Conservation (phyloP, 805 yeast species). For the Starmerella sp. region DNA sequence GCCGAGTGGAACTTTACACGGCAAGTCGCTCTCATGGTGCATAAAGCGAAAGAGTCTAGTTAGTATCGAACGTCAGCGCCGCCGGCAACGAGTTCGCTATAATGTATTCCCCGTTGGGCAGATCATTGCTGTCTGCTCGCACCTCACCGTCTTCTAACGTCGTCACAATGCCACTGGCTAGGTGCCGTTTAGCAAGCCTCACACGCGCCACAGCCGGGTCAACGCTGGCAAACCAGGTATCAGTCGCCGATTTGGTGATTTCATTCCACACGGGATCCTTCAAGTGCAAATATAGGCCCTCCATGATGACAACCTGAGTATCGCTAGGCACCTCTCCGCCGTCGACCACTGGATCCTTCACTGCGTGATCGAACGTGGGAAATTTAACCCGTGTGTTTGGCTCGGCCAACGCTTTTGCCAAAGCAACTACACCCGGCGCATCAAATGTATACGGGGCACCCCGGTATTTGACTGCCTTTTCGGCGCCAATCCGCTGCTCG, state of each 20-base stretch:
- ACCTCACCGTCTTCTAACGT: constrained; percentile 29
- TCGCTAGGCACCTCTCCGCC: constrained; percentile 38
- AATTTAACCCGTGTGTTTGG: constrained; percentile 20
- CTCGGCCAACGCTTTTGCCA: constrained; percentile 28
- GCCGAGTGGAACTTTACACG: constrained; percentile 27
- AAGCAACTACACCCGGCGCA: constrained; percentile 35
- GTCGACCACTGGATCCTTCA: constrained; percentile 52
- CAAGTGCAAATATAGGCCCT: constrained; percentile 63
- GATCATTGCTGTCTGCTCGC: constrained; percentile 41
- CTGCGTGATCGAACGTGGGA: constrained; percentile 67
- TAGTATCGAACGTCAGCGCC: background rate
- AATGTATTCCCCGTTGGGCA: constrained; percentile 47
- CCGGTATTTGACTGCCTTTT: constrained; percentile 48
- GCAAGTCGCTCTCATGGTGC: constrained; percentile 7
- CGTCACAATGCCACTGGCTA: constrained; percentile 30
- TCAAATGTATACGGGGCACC: constrained; percentile 88
- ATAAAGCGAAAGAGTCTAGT: background rate
- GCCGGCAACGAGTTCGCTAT: constrained; percentile 26
- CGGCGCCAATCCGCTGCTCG: constrained; percentile 42
- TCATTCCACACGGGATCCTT: constrained; percentile 48
- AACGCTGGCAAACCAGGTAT: constrained; percentile 38
- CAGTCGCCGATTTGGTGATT: constrained; percentile 34
- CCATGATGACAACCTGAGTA: constrained; percentile 51
- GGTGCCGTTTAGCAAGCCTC: constrained; percentile 59
- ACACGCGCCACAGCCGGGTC: constrained; percentile 37